Evolutionary conservation across 371 early-diverging fungal genomes (phyloP).

Genomic region (Mucor ambiguus): DNA sequence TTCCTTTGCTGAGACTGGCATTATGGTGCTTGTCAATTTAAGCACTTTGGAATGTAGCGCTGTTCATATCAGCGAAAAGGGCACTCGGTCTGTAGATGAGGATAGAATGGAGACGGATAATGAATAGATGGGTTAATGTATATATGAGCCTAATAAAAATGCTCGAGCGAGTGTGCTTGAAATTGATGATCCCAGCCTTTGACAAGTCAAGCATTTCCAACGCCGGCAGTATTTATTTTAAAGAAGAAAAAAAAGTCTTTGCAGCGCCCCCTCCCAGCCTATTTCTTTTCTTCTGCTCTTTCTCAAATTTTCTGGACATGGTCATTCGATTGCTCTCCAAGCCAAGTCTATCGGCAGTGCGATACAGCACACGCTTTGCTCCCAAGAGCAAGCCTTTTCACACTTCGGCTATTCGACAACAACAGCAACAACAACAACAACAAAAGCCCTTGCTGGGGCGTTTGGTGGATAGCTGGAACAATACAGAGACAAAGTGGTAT

Average conservation of each 20-base stretch:
- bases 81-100: neutral
- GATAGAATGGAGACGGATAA: neutral
- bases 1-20: slow-evolving; percentile 61
- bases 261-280: neutral
- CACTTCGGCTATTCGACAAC: neutral
- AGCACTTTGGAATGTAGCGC: slow-evolving; percentile 61
- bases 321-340: neutral
- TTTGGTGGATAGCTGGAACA: slow-evolving; percentile 53
- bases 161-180: neutral
- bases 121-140: neutral
- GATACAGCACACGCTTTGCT: neutral
- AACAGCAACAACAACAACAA: slow-evolving; percentile 9
- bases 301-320: neutral
- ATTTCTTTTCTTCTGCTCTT: neutral
- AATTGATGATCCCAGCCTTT: too few species aligned
- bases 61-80: slow-evolving; percentile 40
- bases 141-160: too few species aligned
- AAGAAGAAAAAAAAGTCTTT: neutral
- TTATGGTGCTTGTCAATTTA: slow-evolving; percentile 68
- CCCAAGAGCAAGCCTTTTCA: slow-evolving; percentile 5
- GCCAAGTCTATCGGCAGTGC: neutral
- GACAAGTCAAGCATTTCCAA: neutral
- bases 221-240: neutral
- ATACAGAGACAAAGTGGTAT: slow-evolving; percentile 67
- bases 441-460: slow-evolving; percentile 20